Conservation (phyloP, 352 stramenopile species). For the Bremia lactucae region DNA sequence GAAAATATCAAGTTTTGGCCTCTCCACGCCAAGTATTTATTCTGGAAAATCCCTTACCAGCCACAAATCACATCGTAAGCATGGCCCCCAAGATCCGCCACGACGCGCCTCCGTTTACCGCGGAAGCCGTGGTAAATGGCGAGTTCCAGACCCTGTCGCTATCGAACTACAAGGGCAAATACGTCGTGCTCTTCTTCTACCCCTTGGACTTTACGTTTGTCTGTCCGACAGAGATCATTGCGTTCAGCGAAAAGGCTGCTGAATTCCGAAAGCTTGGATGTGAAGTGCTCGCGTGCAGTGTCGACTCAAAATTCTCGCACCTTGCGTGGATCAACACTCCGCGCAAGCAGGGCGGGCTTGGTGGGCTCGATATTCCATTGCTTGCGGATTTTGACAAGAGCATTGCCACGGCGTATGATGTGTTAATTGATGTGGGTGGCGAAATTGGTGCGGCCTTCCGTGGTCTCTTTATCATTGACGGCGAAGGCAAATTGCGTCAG, state of each 20-base stretch:
- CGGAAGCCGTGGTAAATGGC: conserved; percentile 61
- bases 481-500: conserved; percentile 63
- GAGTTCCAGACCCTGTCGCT: conserved; percentile 79
- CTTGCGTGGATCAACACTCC: conserved; percentile 83
- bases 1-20: too few relatives aligned
- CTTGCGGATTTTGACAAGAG: conserved; percentile 84
- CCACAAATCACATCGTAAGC: neutral
- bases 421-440: conserved; percentile 53
- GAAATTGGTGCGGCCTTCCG: conserved; percentile 64
- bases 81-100: conserved; percentile 60
- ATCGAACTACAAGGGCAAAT: conserved; percentile 81
- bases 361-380: conserved; percentile 85
- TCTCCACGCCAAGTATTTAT: too few relatives aligned
- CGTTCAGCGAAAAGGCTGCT: conserved; percentile 64
- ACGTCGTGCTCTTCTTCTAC: conserved; percentile 89
- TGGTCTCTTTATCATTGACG: conserved; percentile 87
- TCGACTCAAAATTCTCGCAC: conserved; percentile 84
- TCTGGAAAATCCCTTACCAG: too few relatives aligned
- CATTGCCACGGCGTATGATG: conserved; percentile 64
- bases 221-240: conserved; percentile 85
- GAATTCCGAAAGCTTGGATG: conserved; percentile 65
- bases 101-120: conserved; percentile 59
- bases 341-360: conserved; percentile 81
- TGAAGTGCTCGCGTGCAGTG: conserved; percentile 65
- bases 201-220: conserved; percentile 88